Conservation (phyloP, 306 rosid genomes). For the Cyamopsis tetragonoloba region DNA sequence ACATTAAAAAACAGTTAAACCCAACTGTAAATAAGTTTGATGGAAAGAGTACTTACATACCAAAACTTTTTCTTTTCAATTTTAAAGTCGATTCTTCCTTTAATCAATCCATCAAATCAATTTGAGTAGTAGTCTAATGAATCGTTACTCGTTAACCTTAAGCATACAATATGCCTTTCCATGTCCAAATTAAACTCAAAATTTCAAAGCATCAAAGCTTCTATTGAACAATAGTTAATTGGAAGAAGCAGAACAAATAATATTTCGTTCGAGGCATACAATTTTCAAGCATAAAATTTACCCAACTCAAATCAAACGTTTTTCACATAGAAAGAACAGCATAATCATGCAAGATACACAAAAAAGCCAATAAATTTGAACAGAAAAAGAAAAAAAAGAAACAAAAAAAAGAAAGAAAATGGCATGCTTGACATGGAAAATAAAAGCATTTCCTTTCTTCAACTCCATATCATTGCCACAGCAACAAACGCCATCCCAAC, state of each 20-base stretch:
- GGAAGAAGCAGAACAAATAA: neutral
- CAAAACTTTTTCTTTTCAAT: neutral
- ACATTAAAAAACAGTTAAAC: no score
- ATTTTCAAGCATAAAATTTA: neutral
- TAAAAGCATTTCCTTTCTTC: neutral
- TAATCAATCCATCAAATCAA: neutral
- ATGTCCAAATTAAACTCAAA: neutral
- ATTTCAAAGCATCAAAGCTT: neutral
- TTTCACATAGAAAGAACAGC: neutral
- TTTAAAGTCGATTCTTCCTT: neutral
- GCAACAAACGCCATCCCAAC: constrained; percentile 26
- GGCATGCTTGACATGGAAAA: neutral
- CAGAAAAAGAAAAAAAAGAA: neutral
- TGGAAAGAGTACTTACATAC: no score
- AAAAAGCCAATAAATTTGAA: neutral
- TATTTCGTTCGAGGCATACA: neutral
- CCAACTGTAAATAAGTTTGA: no score
- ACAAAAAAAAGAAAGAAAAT: neutral
- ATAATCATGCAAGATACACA: neutral
- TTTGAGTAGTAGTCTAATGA: neutral
- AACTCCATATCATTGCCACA: constrained; percentile 10
- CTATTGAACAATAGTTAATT: neutral
- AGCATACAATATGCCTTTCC: neutral
- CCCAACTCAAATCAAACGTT: neutral
- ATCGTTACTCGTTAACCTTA: no score